Base-by-base conservation (phyloP, 768 basidiomycete species). In the Suillus placidus region DNA sequence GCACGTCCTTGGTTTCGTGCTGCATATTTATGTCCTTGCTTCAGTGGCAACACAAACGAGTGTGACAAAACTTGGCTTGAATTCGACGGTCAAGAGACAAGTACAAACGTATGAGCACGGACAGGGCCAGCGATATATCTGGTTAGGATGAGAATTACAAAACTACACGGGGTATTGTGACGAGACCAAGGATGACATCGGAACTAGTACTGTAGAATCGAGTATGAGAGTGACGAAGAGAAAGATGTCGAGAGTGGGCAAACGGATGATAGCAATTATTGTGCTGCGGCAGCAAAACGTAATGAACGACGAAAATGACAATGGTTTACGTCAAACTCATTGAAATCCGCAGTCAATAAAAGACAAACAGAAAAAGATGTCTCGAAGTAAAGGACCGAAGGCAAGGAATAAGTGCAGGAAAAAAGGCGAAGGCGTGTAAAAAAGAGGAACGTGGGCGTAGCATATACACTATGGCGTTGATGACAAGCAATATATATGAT, bases 151-250 rank as follows among this genome's bases (percentile, higher is more conserved):
- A 65, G 45, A 42, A 54, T 47, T 76, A 77, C 74, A 76, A 73
- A 74, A 77, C 76, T 79, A 79, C 74, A 79, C 52, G 42, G 69
- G 74, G 78, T 79, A 78, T 79, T 74, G 75, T 69, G 66, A 76
- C 61, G 72, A 62, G 63, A 68, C 68, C 56, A 71, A 69, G 66
- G 62, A 70, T 54, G 66, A 73, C 68, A 73, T 71, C 68, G 71
- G 66, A 75, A 78, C 75, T 77, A 69, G 69, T 76, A 76, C 75
- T 71, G 69, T 75, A 77, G 43, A 63, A 68, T 70, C 54, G 67
- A 60, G 54, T 69, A 58, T 57, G 56, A 71, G 66, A 73, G 66
- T 52, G 70, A 60, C 18, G 32, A 62, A 65, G 61, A n/a, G 42
- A 63, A 58, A 32, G 67, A 58, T 66, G 67, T 54, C 51, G 65